Percentiles rank a stretch among this genome's conserved stretches.
These are phyloP conservation scores for Epichloe gansuensis DNA, from an alignment of 2,329 filamentous ascomycete genomes.

Conservation along the genomic window DNA sequence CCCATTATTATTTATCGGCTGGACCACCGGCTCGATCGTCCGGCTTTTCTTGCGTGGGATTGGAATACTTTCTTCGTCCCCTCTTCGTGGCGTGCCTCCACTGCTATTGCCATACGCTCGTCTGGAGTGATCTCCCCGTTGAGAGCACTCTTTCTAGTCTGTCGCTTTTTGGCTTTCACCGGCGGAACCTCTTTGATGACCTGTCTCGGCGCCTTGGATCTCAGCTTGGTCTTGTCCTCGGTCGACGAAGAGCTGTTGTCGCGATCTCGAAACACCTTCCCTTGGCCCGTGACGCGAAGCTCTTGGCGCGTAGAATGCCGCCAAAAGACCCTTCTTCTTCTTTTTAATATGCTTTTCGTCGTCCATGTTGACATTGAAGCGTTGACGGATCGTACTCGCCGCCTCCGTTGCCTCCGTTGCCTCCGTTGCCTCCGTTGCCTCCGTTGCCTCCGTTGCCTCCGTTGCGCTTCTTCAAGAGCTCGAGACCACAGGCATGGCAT, in stretches of 20 bases:
- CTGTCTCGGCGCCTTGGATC: not conserved
- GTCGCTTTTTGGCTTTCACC: not conserved
- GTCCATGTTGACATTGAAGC: conserved; percentile 19
- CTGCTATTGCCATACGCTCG: not conserved
- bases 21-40: not conserved
- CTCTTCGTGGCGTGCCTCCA: not conserved
- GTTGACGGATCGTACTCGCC: too few species aligned
- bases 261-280: conserved; percentile 4
- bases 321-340: conserved; percentile 35
- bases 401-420: too few species aligned
- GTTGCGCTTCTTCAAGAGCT: not conserved
- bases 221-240: not conserved
- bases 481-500: not conserved
- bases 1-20: not conserved
- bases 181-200: not conserved
- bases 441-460: too few species aligned
- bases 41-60: conserved; percentile 3
- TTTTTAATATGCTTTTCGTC: conserved; percentile 16
- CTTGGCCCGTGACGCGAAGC: conserved; percentile 19
- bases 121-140: not conserved
- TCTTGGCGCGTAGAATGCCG: conserved; percentile 36
- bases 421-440: not conserved
- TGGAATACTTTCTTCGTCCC: not conserved
- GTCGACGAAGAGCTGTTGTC: not conserved
- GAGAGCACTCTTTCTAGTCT: not conserved